Percentiles rank a stretch among this genome's conserved stretches.
Conservation (phyloP, 176 grass and related monocot species). For the Eleusine coracana region DNA sequence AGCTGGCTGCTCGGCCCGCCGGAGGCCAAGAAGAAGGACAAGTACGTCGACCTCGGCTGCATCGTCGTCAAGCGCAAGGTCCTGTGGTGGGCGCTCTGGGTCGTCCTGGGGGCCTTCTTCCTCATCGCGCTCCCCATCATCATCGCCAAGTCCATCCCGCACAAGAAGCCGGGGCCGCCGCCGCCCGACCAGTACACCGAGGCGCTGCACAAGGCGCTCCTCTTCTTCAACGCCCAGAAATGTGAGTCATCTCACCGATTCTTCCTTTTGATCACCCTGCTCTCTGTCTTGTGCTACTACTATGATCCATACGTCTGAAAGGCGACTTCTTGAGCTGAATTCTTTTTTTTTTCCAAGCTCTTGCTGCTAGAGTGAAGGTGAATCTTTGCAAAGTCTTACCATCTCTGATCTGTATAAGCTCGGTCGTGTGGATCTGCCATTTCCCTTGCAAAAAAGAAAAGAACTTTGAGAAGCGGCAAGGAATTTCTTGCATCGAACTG, state of each 20-base stretch:
- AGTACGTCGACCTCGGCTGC: conserved; percentile 89
- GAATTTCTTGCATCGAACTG: conserved; percentile 15
- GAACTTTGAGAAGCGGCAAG: not conserved
- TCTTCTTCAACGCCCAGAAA: conserved; percentile 99
- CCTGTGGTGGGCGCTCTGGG: conserved; percentile 74
- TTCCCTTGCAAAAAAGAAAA: not conserved
- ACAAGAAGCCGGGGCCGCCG: conserved; percentile 63
- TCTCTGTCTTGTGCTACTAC: not conserved
- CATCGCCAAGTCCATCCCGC: conserved; percentile 85
- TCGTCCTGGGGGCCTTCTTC: conserved; percentile 61
- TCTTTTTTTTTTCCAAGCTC: not conserved
- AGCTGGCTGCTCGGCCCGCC: conserved; percentile 87
- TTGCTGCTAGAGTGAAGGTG: not conserved
- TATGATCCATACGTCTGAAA: not conserved
- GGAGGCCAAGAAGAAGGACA: conserved; percentile 95
- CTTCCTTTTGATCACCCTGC: not conserved
- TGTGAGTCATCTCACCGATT: conserved; percentile 38
- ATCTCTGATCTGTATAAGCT: not conserved
- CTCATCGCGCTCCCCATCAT: conserved; percentile 84
- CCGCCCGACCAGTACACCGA: conserved; percentile 73
- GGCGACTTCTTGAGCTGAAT: not conserved
- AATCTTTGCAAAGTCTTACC: not conserved
- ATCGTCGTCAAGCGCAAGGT: conserved; percentile 79
- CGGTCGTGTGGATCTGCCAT: not conserved
- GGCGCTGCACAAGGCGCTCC: conserved; percentile 87